Conservation (phyloP, 108 stramenopile genomes). For the Aurantiochytrium sp. region DNA sequence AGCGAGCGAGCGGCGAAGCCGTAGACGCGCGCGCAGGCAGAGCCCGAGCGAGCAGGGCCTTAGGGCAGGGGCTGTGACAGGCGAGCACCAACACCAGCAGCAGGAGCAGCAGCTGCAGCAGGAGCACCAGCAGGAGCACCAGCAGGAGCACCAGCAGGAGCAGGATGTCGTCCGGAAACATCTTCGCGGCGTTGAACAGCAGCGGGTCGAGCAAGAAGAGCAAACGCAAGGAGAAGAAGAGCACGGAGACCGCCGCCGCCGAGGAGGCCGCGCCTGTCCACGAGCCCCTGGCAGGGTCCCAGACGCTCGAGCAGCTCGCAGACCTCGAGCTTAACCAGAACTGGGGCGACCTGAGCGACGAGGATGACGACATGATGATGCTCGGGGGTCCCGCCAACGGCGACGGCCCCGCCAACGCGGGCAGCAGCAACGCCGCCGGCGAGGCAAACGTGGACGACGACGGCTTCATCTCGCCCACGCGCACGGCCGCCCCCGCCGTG, state of each 20-base stretch:
- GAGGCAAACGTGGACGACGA: background rate
- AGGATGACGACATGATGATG: background rate
- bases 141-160: background rate
- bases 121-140: background rate
- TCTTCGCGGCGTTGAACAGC: background rate
- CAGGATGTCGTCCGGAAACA: background rate
- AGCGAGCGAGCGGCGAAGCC: no score
- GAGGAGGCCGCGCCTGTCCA: background rate
- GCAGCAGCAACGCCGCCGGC: no score
- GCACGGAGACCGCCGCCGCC: background rate
- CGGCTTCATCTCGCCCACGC: background rate
- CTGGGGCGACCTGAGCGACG: constrained; percentile 11
- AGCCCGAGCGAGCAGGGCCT: no score
- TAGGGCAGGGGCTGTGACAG: no score
- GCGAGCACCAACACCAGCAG: no score
- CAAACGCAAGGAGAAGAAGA: constrained; percentile 13
- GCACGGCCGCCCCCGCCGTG: background rate
- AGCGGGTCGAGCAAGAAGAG: background rate
- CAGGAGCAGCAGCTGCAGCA: no score
- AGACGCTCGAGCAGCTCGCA: background rate
- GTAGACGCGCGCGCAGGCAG: no score
- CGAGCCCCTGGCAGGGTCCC: background rate
- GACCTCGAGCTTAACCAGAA: background rate
- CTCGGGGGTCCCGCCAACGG: no score
- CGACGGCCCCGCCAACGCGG: no score